These are phyloP conservation scores for Trametes cinnabarina DNA, from an alignment of 768 basidiomycete species.

Conservation along the genomic window DNA sequence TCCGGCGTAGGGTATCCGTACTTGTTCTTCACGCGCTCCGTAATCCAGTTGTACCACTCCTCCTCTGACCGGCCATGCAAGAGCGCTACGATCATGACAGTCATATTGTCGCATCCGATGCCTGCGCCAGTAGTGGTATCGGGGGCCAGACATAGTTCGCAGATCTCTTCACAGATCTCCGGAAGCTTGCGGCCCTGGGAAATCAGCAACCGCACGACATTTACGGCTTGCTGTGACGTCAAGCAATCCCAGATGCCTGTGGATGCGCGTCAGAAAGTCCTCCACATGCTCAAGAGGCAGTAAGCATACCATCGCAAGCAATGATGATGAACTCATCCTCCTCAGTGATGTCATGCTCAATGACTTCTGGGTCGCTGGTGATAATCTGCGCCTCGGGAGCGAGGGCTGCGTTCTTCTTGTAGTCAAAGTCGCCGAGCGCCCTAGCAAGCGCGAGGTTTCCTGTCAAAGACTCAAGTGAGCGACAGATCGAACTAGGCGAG, in stretches of 20 bases:
- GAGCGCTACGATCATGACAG: constrained; percentile 85
- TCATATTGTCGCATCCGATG: constrained; percentile 99
- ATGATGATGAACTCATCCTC: constrained; percentile 98
- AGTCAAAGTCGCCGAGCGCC: constrained; percentile 97
- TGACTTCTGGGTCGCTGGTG: constrained; percentile 91
- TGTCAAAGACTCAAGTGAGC: constrained; percentile 30
- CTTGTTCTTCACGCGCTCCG: constrained; percentile 70
- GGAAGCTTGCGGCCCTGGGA: constrained; percentile 72
- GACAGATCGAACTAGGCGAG: too few relatives aligned
- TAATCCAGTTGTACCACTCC: constrained; percentile 91
- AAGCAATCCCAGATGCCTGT: constrained; percentile 99
- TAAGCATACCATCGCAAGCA: constrained; percentile 86
- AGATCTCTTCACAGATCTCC: constrained; percentile 88
- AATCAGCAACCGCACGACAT: constrained; percentile 80
- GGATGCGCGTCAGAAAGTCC: constrained; percentile 8
- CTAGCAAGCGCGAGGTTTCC: constrained; percentile 95
- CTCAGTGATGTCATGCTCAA: constrained; percentile 69
- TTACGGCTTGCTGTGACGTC: constrained; percentile 87
- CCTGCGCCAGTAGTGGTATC: constrained; percentile 88
- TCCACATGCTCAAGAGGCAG: background rate
- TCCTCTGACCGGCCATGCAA: constrained; percentile 84
- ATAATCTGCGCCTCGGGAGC: constrained; percentile 90
- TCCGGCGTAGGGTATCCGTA: constrained; percentile 80
- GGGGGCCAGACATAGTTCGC: constrained; percentile 91
- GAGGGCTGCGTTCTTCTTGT: constrained; percentile 88